Percentiles rank a stretch among this genome's conserved stretches.
These are phyloP conservation scores for Oryza punctata DNA, from an alignment of 176 grass and related monocot genomes.

Conservation along the genomic window DNA sequence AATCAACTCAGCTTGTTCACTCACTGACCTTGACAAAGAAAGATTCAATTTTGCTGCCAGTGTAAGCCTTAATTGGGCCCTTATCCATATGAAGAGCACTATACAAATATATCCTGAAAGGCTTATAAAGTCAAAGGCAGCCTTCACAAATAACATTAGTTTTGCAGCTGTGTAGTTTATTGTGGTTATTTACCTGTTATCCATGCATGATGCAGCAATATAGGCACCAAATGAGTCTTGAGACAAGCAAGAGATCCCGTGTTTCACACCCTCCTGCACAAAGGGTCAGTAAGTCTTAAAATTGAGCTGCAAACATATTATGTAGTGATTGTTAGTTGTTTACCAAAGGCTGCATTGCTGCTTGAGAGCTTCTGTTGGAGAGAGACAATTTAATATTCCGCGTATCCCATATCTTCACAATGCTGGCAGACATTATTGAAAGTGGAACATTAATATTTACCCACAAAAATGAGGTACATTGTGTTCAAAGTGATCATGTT, in stretches of 20 bases:
- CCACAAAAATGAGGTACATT: background rate
- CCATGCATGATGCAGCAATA: slow-evolving; percentile 88
- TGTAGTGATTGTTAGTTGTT: background rate
- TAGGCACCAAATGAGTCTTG: slow-evolving; percentile 76
- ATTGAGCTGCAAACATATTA: background rate
- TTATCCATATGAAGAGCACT: slow-evolving; percentile 75
- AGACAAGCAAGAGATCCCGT: slow-evolving; percentile 93
- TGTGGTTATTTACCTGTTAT: slow-evolving; percentile 64
- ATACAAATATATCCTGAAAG: slow-evolving; percentile 88
- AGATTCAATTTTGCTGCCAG: slow-evolving; percentile 89
- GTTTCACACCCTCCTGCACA: slow-evolving; percentile 59
- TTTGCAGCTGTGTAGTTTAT: background rate
- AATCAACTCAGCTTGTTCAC: background rate
- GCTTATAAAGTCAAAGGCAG: slow-evolving; percentile 23
- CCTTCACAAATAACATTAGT: background rate
- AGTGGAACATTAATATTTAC: background rate
- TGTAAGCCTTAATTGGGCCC: slow-evolving; percentile 75
- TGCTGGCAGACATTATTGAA: slow-evolving; percentile 43
- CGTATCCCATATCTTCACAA: slow-evolving; percentile 95
- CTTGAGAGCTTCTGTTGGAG: slow-evolving; percentile 52
- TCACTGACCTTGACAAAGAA: slow-evolving; percentile 92
- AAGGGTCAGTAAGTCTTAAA: slow-evolving; percentile 3
- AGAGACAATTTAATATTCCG: slow-evolving; percentile 70
- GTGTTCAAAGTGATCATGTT: background rate
- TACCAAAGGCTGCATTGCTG: slow-evolving; percentile 55